Conservation (phyloP, 1,139 yeast genomes). For the Blastobotrys malaysiensis region DNA sequence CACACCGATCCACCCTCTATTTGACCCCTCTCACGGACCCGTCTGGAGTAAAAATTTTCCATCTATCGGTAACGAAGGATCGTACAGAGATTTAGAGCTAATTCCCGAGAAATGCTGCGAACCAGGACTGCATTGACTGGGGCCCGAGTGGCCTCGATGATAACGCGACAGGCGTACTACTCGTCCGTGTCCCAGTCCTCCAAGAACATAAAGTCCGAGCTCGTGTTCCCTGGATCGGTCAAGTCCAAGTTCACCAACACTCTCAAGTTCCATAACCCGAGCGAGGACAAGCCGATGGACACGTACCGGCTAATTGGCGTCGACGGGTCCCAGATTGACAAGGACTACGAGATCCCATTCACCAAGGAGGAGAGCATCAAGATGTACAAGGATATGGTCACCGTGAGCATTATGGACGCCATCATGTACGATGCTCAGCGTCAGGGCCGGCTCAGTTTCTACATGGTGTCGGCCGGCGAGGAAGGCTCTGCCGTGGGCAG, state of each 20-base stretch:
- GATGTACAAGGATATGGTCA: conserved; percentile 34
- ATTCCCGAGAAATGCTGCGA: conserved; percentile 2
- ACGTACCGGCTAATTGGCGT: conserved; percentile 31
- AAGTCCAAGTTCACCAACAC: conserved; percentile 25
- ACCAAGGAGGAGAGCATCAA: conserved; percentile 25
- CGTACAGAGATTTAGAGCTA: background rate
- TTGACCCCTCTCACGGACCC: conserved; percentile 4
- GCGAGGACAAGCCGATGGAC: conserved; percentile 21
- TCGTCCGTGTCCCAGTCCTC: conserved; percentile 23
- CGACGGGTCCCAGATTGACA: conserved; percentile 30
- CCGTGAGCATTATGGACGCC: conserved; percentile 29
- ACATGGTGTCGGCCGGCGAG: conserved; percentile 37
- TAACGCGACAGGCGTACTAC: background rate
- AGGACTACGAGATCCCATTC: conserved; percentile 24
- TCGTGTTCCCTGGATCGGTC: conserved; percentile 32
- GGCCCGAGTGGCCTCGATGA: background rate
- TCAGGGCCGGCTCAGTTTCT: conserved; percentile 35
- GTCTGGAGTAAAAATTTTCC: background rate
- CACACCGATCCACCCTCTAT: background rate
- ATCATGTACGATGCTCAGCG: conserved; percentile 38
- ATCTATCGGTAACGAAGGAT: background rate
- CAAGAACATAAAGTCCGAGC: conserved; percentile 23
- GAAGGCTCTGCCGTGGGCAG: conserved; percentile 36
- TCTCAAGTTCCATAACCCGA: conserved; percentile 25
- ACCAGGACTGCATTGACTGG: background rate